Base-by-base conservation (phyloP, 768 basidiomycete species). In the Hirschioporus abietinus region DNA sequence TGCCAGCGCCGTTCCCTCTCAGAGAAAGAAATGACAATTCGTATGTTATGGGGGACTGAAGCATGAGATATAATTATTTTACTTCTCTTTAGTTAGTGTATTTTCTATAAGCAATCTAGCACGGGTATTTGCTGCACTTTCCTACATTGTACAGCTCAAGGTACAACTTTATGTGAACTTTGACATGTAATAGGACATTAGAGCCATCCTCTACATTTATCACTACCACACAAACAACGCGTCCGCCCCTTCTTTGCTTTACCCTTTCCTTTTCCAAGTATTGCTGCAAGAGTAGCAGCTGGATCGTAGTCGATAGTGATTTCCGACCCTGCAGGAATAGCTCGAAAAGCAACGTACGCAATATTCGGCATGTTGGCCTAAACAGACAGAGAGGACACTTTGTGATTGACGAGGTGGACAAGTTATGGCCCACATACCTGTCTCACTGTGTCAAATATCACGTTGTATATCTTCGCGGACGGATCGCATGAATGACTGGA, bases 291-390 rank as follows among this genome's bases (percentile, higher is more conserved):
- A 35, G 75, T 76, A 7, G 74, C 74, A 34, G 74, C 68, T 0
- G 90, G 89, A 67, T 86, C 78, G 69, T 91, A 91, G 72, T 91
- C 87, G 24, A 90, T 80, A 0, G 85, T 86, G 4, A 91, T 80
- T 68, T 91, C 89, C 0, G 79, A 83, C 26, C 77, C 73, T 0
- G 83, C 80, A 0, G 77, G 75, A 64, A 91, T 86, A 67, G 83
- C 71, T 52, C 74, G 66, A 0, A 73, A 76, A 0, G 88, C 84
- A 0, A 82, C 85, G 64, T 88, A 88, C 1, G 83, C 86, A 36
- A 90, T 79, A 69, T 87, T 89, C 0, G 87, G 88, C 72, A 82
- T 82, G 20, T 87, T 84, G 70, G 80, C 78, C 88, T 89, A 17
- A 18, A 36, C 25, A 30, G 18, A 42, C 60, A 10, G 63, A 9